A percentile compares a stretch with the other conserved stretches of the same genome.
These are phyloP conservation scores for Basipetospora chlamydospora DNA, from an alignment of 2,329 filamentous ascomycete genomes.

Conservation along the genomic window DNA sequence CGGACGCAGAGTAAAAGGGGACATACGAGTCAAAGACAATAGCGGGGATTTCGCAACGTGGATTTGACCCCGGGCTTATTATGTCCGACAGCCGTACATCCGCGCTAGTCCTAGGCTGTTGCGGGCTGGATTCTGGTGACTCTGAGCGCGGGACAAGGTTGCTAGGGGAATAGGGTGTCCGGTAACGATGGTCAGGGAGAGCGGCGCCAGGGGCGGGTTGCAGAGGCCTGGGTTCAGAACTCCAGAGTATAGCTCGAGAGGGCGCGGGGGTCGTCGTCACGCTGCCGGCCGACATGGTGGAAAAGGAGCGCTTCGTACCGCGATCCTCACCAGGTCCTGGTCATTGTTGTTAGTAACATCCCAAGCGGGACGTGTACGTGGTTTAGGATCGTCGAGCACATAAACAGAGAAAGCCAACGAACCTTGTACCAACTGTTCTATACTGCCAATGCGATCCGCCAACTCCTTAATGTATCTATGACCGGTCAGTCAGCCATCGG, in stretches of 20 bases:
- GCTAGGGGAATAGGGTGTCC: slow-evolving; percentile 21
- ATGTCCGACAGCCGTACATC: background rate
- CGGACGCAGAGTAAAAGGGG: background rate
- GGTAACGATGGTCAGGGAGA: slow-evolving; percentile 10
- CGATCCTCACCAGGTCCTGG: slow-evolving; percentile 9
- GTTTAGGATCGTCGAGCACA: too few species aligned
- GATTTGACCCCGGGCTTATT: slow-evolving; percentile 10
- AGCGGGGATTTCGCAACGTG: slow-evolving; percentile 26
- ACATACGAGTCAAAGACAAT: slow-evolving; percentile 30
- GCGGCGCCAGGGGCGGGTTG: slow-evolving; percentile 26
- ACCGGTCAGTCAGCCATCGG: too few species aligned
- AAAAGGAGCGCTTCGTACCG: slow-evolving; percentile 20
- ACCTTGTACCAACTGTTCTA: slow-evolving; percentile 55
- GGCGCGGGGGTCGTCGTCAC: slow-evolving; percentile 19
- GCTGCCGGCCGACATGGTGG: slow-evolving; percentile 19
- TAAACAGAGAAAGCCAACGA: background rate
- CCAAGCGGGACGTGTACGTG: too few species aligned
- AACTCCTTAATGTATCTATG: slow-evolving; percentile 82
- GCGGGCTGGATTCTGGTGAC: background rate
- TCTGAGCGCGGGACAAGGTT: slow-evolving; percentile 30
- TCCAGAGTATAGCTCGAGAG: slow-evolving; percentile 30
- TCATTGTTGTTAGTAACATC: too few species aligned
- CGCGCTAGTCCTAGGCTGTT: background rate
- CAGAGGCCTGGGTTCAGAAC: slow-evolving; percentile 29
- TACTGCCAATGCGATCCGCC: slow-evolving; percentile 66